A percentile compares a stretch with the other conserved stretches of the same genome.
These are phyloP conservation scores for Fusarium acutatum DNA, from an alignment of 2,329 filamentous ascomycete genomes.

Conservation along the genomic window DNA sequence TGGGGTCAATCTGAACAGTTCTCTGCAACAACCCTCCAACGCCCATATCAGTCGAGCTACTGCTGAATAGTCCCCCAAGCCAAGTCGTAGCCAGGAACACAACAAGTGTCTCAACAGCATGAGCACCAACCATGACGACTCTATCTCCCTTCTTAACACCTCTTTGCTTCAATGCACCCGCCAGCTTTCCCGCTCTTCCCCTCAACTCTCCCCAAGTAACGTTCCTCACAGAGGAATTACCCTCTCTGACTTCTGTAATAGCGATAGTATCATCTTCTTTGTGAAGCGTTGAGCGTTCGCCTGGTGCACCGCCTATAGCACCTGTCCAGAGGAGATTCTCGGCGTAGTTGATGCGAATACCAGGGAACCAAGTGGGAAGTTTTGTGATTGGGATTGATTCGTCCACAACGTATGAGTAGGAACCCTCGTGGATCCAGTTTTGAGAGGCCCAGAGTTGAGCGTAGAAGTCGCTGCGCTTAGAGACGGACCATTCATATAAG, in stretches of 20 bases:
- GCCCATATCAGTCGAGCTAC: constrained; percentile 84
- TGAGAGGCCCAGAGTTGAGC: constrained; percentile 67
- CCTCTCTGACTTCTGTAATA: constrained; percentile 77
- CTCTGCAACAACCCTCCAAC: constrained; percentile 80
- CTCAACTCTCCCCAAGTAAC: constrained; percentile 76
- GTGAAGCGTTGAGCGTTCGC: constrained; percentile 58
- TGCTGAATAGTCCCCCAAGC: constrained; percentile 79
- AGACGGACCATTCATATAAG: constrained; percentile 74
- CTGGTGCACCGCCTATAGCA: constrained; percentile 50
- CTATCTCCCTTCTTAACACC: constrained; percentile 78
- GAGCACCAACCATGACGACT: constrained; percentile 77
- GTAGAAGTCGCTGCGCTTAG: constrained; percentile 71
- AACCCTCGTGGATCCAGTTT: constrained; percentile 70
- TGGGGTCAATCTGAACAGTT: constrained; percentile 77
- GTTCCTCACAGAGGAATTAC: constrained; percentile 62
- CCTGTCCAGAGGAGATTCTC: constrained; percentile 79
- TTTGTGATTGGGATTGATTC: constrained; percentile 73
- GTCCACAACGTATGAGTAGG: constrained; percentile 70
- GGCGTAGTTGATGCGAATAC: constrained; percentile 77
- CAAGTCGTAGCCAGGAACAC: constrained; percentile 75
- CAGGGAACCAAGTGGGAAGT: constrained; percentile 80
- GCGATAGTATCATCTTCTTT: constrained; percentile 79
- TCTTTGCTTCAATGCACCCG: constrained; percentile 70
- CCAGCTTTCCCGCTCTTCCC: constrained; percentile 63
- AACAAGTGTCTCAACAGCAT: constrained; percentile 77